phyloP scores from a whole-genome alignment of 768 basidiomycete species.

The Collybiopsis confluens region DNA sequence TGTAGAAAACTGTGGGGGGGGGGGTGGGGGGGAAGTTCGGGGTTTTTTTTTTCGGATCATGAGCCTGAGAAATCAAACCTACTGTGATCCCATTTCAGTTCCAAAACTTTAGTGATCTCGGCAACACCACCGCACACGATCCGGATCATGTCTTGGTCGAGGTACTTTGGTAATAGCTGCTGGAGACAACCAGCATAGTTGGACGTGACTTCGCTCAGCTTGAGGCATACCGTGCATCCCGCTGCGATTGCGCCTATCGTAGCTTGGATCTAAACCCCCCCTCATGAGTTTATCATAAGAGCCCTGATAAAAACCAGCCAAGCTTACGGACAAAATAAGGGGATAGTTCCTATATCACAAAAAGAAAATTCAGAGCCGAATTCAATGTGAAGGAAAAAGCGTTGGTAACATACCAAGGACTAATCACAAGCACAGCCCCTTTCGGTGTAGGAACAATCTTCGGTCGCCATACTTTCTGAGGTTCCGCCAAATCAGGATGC shows the following conservation, averaged over 20 bases:
- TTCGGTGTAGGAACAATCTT: constrained; percentile 19
- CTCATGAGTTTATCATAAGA: too few relatives aligned
- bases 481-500: constrained; percentile 6
- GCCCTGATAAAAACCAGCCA: too few relatives aligned
- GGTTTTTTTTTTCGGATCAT: background rate
- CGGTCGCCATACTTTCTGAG: constrained; percentile 17
- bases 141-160: constrained; percentile 47
- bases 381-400: background rate
- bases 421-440: constrained; percentile 19
- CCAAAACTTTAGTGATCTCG: constrained; percentile 50
- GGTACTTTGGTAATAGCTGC: constrained; percentile 47
- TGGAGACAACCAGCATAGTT: constrained; percentile 46
- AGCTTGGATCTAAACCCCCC: constrained; percentile 48
- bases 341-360: constrained; percentile 51
- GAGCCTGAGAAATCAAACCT: constrained; percentile 5
- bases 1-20: constrained; percentile 34
- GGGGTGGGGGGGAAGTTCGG: background rate
- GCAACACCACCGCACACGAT: constrained; percentile 57
- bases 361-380: constrained; percentile 22
- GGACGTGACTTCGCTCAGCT: constrained; percentile 61
- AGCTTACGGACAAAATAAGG: constrained; percentile 34
- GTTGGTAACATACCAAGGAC: constrained; percentile 8
- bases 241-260: constrained; percentile 70
- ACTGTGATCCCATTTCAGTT: constrained; percentile 37
- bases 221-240: constrained; percentile 64